These are phyloP conservation scores for Pyricularia sp. DNA, from an alignment of 2,329 filamentous ascomycete species.

Conservation along the genomic window DNA sequence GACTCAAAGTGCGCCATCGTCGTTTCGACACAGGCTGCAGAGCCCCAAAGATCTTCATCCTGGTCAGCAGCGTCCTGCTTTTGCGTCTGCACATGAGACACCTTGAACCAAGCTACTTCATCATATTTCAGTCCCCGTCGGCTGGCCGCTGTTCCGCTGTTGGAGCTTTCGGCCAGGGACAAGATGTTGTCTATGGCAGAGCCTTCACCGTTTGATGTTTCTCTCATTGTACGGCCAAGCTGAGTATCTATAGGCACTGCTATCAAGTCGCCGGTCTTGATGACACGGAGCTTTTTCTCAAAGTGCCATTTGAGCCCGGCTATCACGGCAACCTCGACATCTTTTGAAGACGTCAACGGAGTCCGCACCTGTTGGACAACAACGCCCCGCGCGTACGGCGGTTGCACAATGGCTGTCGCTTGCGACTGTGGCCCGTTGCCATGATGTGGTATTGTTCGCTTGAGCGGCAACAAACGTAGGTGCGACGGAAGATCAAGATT, in stretches of 20 bases:
- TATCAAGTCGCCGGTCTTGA: conserved; percentile 81
- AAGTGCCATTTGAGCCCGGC: conserved; percentile 84
- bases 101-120: conserved; percentile 84
- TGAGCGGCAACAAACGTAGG: conserved; percentile 51
- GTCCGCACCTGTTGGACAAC: conserved; percentile 84
- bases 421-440: conserved; percentile 39
- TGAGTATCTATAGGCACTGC: conserved; percentile 83
- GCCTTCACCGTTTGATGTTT: conserved; percentile 50
- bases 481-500: conserved; percentile 76
- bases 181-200: conserved; percentile 64
- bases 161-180: conserved; percentile 35
- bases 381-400: conserved; percentile 61
- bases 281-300: conserved; percentile 68
- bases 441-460: conserved; percentile 32
- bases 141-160: conserved; percentile 4
- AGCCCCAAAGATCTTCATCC: conserved; percentile 70
- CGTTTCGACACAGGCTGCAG: conserved; percentile 77
- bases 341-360: conserved; percentile 75
- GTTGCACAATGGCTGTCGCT: conserved; percentile 39
- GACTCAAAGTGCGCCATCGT: conserved; percentile 83
- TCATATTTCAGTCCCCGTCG: conserved; percentile 28
- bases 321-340: conserved; percentile 77
- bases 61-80: conserved; percentile 47
- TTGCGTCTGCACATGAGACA: conserved; percentile 60
- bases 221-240: conserved; percentile 72